phyloP scores from a whole-genome alignment of 2,329 filamentous ascomycete genomes.

The Alternaria brassicae region DNA sequence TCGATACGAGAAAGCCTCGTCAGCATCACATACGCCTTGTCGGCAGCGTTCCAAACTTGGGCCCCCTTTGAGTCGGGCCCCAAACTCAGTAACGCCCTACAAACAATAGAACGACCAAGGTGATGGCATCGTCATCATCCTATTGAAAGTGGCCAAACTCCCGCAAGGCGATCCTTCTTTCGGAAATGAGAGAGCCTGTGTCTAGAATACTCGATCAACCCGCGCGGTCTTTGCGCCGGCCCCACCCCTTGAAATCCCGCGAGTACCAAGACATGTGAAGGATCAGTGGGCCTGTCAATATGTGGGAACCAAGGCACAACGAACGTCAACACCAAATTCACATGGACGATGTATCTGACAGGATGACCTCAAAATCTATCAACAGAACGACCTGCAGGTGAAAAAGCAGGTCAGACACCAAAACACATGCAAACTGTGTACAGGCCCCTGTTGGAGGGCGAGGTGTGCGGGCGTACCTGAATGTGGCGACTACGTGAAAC shows the following conservation, averaged over 20 bases:
- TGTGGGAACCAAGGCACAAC: conserved; percentile 3
- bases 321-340: background rate
- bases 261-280: conserved; percentile 7
- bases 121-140: conserved; percentile 4
- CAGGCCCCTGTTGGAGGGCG: background rate
- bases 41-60: background rate
- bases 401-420: background rate
- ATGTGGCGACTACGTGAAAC: conserved; percentile 18
- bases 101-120: background rate
- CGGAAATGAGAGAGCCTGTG: conserved; percentile 12
- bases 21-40: conserved; percentile 4
- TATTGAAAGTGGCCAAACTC: conserved; percentile 7
- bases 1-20: conserved; percentile 7
- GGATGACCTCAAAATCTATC: background rate
- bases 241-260: conserved; percentile 12
- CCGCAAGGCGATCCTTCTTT: background rate
- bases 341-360: background rate
- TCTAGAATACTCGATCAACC: conserved; percentile 15
- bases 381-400: background rate
- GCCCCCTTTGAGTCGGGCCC: background rate
- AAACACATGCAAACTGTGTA: conserved; percentile 4
- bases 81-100: conserved; percentile 7
- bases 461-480: conserved; percentile 16
- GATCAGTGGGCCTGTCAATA: conserved; percentile 1
- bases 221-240: conserved; percentile 10